Base-by-base conservation (phyloP, 1,139 yeast genomes). In the Candida labiduridarum region DNA sequence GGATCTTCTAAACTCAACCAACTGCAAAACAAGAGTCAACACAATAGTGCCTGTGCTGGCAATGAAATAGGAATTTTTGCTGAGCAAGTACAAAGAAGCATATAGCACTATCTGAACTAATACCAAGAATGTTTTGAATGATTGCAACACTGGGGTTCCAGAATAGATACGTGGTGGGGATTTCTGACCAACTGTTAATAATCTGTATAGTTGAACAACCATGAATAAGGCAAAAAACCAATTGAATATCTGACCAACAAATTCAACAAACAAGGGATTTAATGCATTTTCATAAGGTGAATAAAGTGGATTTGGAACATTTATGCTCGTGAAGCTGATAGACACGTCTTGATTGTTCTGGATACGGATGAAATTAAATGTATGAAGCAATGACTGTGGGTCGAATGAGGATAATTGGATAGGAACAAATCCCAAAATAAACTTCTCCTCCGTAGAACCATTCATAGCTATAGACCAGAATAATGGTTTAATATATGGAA, bases 241-340 rank as follows among this genome's bases (percentile, higher is more conserved):
- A 42, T 54, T 56, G 27, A 54, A 44, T 2, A 50, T 19, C 14
- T 59, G 45, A 6, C 59, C 56, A 4, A 63, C 52, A 29, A 61
- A 58, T n/a, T 68, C 60, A 29, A 70, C 55, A 51, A 72, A 72
- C 47, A 69, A 62, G 1, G 76, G 76, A 54, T 70, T 67, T 16
- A 71, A 52, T 18, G 69, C 59, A 55, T 69, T 72, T 4, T 47
- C 49, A 18, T 43, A 40, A 1, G 49, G 52, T 9, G 56, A 53
- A 42, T 49, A 52, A 30, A 58, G 50, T 14, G 60, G 58, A 12
- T 18, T 43, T 11, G 58, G 58, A 11, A 55, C 46, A 3, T 38
- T 30, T 12, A 35, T 16, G 6, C 29, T 27, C 1, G 19, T 5
- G 27, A 47, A 41, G 11, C 35, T 27, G n/a, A 41, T 34, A 19